These are phyloP conservation scores for Akanthomyces lecanii DNA, from an alignment of 2,329 filamentous ascomycete genomes.

Conservation along the genomic window DNA sequence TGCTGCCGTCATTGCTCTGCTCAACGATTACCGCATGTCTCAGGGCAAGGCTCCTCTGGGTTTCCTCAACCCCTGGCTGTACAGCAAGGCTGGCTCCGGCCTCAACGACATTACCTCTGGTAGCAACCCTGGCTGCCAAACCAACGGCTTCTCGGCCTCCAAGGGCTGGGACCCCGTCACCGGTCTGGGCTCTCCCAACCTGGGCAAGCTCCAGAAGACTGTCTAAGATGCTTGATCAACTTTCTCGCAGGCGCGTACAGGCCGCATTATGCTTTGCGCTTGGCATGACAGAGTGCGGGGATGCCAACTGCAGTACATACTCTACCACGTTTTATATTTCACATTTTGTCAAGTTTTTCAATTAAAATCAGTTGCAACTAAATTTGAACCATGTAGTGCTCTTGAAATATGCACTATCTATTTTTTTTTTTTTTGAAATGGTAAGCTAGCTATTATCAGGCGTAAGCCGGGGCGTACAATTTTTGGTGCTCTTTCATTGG, in stretches of 20 bases:
- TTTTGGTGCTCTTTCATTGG: no score
- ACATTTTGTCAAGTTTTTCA: background rate
- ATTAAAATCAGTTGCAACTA: background rate
- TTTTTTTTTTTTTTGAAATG: no score
- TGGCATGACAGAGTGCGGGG: background rate
- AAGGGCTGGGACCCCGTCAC: conserved; percentile 33
- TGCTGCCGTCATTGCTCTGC: conserved; percentile 38
- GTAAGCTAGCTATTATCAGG: no score
- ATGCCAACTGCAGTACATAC: background rate
- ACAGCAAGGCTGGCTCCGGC: conserved; percentile 23
- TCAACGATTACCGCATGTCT: conserved; percentile 39
- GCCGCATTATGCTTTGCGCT: background rate
- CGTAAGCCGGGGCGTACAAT: no score
- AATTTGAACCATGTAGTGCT: no score
- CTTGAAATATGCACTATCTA: no score
- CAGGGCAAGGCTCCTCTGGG: conserved; percentile 35
- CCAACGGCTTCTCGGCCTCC: conserved; percentile 12
- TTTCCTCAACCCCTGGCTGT: conserved; percentile 42
- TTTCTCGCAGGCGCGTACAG: background rate
- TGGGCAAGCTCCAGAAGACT: conserved; percentile 3
- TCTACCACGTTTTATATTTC: background rate
- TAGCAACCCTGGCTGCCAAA: conserved; percentile 19
- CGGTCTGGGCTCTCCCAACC: conserved; percentile 19
- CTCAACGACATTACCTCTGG: conserved; percentile 23
- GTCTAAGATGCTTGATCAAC: conserved; percentile 4